Evolutionary conservation across 2,329 filamentous ascomycete species (phyloP).

Genomic region (Didymella glomerata): DNA sequence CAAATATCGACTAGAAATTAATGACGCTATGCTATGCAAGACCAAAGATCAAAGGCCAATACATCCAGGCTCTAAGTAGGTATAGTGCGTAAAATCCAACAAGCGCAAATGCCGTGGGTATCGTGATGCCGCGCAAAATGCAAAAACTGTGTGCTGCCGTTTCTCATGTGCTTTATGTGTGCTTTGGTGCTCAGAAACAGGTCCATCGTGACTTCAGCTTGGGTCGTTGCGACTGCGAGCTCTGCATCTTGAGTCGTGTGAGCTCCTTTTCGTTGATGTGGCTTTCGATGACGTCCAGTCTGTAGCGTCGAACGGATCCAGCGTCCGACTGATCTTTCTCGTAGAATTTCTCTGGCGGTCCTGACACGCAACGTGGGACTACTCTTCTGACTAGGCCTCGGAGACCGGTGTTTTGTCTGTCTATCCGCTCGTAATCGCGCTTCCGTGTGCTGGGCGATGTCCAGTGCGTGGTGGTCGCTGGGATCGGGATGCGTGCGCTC

Average conservation of each 20-base stretch:
- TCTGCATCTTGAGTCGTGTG: conserved; percentile 25
- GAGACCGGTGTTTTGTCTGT: conserved; percentile 49
- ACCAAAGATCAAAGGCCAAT: conserved; percentile 14
- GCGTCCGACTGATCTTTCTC: conserved; percentile 47
- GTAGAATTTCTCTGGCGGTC: conserved; percentile 47
- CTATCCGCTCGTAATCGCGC: conserved; percentile 50
- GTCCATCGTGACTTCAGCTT: conserved; percentile 35
- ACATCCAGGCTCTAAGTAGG: conserved; percentile 29
- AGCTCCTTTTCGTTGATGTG: conserved; percentile 34
- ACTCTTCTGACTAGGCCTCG: conserved; percentile 44
- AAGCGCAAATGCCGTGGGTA: conserved; percentile 41
- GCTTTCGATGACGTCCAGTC: conserved; percentile 43
- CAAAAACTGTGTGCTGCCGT: conserved; percentile 25
- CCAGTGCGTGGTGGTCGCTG: conserved; percentile 50
- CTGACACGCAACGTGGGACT: conserved; percentile 47
- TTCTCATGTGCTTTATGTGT: conserved; percentile 13
- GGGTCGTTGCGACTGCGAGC: conserved; percentile 21
- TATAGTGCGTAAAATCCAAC: conserved; percentile 28
- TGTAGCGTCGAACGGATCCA: conserved; percentile 51
- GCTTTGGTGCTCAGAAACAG: conserved; percentile 35
- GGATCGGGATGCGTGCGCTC: conserved; percentile 18
- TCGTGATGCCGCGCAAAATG: conserved; percentile 38
- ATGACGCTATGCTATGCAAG: conserved; percentile 20
- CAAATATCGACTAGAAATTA: conserved; percentile 22
- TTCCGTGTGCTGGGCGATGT: conserved; percentile 47